These are phyloP conservation scores for Suillus subaureus DNA, from an alignment of 768 basidiomycete species.

Conservation along the genomic window DNA sequence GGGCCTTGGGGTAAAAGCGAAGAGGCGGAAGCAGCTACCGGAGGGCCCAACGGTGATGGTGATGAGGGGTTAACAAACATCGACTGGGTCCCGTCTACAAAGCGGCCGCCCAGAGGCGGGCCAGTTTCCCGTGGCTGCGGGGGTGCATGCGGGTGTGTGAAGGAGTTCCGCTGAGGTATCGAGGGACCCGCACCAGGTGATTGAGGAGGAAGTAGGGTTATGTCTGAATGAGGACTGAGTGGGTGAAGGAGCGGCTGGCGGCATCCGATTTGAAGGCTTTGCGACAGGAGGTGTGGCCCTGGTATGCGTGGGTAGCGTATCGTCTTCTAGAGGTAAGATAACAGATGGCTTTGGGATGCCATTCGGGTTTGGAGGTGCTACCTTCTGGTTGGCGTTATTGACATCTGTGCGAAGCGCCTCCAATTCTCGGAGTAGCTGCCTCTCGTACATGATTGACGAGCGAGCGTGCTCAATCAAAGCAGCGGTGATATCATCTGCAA, in stretches of 20 bases:
- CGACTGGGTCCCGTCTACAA: slow-evolving; percentile 77
- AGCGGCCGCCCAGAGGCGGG: slow-evolving; percentile 63
- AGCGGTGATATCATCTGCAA: slow-evolving; percentile 89
- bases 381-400: slow-evolving; percentile 63
- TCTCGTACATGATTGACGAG: slow-evolving; percentile 89
- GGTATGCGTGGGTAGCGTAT: slow-evolving; percentile 35
- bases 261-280: slow-evolving; percentile 24
- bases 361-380: slow-evolving; percentile 45
- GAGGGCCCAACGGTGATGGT: slow-evolving; percentile 35
- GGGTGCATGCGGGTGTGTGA: slow-evolving; percentile 28
- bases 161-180: slow-evolving; percentile 27
- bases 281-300: slow-evolving; percentile 21
- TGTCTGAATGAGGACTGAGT: slow-evolving; percentile 29
- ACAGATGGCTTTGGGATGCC: slow-evolving; percentile 62
- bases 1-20: slow-evolving; percentile 29
- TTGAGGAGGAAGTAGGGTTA: slow-evolving; percentile 42
- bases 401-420: slow-evolving; percentile 84
- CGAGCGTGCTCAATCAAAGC: slow-evolving; percentile 93
- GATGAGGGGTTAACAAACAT: slow-evolving; percentile 68
- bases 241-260: slow-evolving; percentile 17
- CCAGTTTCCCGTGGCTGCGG: slow-evolving; percentile 32
- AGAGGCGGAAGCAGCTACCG: slow-evolving; percentile 38
- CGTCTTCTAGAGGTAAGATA: slow-evolving; percentile 68
- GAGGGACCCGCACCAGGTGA: slow-evolving; percentile 62
- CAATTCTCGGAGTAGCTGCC: slow-evolving; percentile 83